Base-by-base conservation (phyloP, 306 rosid genomes). In the Crotalaria pallida region DNA sequence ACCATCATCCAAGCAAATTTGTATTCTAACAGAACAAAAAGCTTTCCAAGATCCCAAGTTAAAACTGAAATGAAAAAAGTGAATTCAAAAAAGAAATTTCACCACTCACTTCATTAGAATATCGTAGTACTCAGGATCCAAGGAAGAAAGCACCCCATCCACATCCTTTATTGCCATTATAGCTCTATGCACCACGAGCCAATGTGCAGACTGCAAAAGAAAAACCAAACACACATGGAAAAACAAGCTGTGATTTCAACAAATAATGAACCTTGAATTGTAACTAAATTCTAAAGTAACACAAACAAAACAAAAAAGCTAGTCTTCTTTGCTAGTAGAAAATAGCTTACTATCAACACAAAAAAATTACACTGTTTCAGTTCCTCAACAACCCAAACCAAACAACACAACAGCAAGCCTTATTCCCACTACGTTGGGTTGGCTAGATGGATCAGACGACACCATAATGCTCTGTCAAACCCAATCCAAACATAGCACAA, bases 101-200 rank as follows among this genome's bases (percentile, higher is more conserved):
- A 27, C 19, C 1, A 79, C 90, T 85, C 73, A 90, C 98, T 94
- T 94, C 97, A 94, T 94, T 55, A 94, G 86, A 44, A 91, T 94
- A 79, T 94, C 97, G 70, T 94, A 87, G 86, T 94, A 94, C 84
- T 94, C 98, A n/a, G 98, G 86, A 85, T 94, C 98, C 87, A 94
- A 78, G 49, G 96, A 88, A 79, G 96, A 82, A 60, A 93, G 95
- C 94, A 93, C 81, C 24, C 89, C 98, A 79, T 90, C 98, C 53
- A 91, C 91, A 73, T 91, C 97, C 78, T 91, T 90, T 66, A 91
- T 94, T 15, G 99, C 96, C 99, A 90, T 94, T 44, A 94, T 66
- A 80, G 99, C 92, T 88, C 92, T 87, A 65, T 94, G 99, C 77
- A 94, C 97, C 43, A 77, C 96, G 65, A 94, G 80, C 99, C 99